Evolutionary conservation across 2,329 filamentous ascomycete species (phyloP).

Genomic region (Curvularia spicifera): DNA sequence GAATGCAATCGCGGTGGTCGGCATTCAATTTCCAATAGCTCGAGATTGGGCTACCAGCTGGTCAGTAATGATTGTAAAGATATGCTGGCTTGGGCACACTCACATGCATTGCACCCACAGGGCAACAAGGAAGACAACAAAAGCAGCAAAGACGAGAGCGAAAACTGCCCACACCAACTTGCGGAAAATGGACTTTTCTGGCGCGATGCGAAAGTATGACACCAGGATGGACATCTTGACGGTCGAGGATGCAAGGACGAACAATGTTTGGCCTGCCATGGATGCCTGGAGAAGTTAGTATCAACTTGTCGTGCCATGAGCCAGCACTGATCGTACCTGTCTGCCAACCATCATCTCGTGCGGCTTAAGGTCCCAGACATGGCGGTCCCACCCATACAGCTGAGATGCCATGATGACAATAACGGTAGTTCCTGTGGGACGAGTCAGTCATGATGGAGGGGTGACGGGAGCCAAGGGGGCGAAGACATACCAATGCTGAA

Average conservation of each 20-base stretch:
- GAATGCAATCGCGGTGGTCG: slow-evolving; percentile 49
- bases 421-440: slow-evolving; percentile 8
- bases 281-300: slow-evolving; percentile 43
- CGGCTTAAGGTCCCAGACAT: slow-evolving; percentile 46
- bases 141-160: slow-evolving; percentile 43
- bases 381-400: slow-evolving; percentile 49
- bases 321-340: slow-evolving; percentile 38
- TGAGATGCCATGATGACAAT: slow-evolving; percentile 37
- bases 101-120: slow-evolving; percentile 50
- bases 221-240: slow-evolving; percentile 50
- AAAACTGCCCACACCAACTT: slow-evolving; percentile 48
- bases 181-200: slow-evolving; percentile 48
- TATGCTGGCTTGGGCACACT: slow-evolving; percentile 14
- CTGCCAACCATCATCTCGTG: slow-evolving; percentile 41
- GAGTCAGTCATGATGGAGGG: slow-evolving; percentile 1
- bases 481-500: slow-evolving; percentile 17
- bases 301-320: slow-evolving; percentile 25
- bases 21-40: slow-evolving; percentile 54
- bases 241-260: slow-evolving; percentile 48
- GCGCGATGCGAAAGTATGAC: slow-evolving; percentile 50
- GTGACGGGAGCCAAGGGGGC: neutral
- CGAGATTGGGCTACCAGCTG: slow-evolving; percentile 50
- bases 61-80: slow-evolving; percentile 26
- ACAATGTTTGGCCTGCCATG: slow-evolving; percentile 48
- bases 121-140: slow-evolving; percentile 46